These are phyloP conservation scores for Phoenix dactylifera DNA, from an alignment of 176 grass and related monocot species.

Conservation along the genomic window DNA sequence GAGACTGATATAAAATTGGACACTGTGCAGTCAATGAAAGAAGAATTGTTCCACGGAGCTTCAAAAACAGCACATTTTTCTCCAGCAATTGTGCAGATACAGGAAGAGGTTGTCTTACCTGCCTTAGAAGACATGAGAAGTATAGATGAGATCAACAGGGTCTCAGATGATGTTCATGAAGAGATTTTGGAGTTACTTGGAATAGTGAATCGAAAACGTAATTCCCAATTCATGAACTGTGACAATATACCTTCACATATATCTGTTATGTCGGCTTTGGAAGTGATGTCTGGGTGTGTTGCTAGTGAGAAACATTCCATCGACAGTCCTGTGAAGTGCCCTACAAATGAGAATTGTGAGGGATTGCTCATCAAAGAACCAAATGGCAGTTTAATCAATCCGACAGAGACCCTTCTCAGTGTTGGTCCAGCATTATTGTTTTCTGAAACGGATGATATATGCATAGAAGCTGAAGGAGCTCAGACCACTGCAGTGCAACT, in stretches of 20 bases:
- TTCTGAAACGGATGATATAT: neutral
- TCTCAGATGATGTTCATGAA: no score
- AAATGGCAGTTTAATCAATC: no score
- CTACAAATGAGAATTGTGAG: neutral
- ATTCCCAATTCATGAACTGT: no score
- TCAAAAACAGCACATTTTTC: no score
- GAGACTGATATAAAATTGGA: constrained; percentile 7
- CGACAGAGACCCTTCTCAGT: neutral
- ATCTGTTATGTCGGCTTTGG: no score
- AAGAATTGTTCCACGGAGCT: constrained; percentile 7
- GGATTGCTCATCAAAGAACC: no score
- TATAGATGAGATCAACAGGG: no score
- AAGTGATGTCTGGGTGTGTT: no score
- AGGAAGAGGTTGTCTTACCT: neutral
- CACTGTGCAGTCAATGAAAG: constrained; percentile 19
- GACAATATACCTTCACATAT: no score
- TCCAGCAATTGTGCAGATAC: no score
- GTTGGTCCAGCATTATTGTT: neutral
- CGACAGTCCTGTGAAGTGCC: neutral
- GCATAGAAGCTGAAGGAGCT: neutral
- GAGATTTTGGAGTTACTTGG: no score
- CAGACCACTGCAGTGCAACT: neutral
- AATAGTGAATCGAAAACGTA: no score
- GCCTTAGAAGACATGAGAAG: constrained; percentile 6
- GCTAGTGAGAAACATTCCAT: neutral